Conservation (phyloP, 331 rosid genomes). For the Quercus lobata region DNA sequence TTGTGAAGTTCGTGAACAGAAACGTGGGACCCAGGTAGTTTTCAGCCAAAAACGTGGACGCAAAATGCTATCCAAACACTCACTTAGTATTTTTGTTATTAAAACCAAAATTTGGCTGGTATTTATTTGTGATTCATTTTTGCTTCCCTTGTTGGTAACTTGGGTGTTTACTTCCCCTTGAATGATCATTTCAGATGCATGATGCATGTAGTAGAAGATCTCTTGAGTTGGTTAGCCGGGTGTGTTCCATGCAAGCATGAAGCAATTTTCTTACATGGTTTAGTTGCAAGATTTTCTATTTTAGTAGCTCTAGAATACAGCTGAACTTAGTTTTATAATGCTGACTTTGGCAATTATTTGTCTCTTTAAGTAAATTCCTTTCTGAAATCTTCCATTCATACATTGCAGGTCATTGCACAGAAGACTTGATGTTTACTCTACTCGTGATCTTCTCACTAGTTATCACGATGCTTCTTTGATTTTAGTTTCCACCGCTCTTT, state of each 20-base stretch:
- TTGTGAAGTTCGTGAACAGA: too few species aligned
- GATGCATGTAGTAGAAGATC: not conserved
- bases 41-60: too few species aligned
- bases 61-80: too few species aligned
- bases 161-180: not conserved
- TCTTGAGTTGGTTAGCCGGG: not conserved
- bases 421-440: conserved; percentile 29
- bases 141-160: not conserved
- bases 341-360: not conserved
- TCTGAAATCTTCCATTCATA: not conserved
- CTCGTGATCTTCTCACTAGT: conserved; percentile 27
- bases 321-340: not conserved
- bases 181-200: not conserved
- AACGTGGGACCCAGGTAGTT: too few species aligned
- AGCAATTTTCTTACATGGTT: not conserved
- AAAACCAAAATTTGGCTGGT: too few species aligned
- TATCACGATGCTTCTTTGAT: conserved; percentile 9
- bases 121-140: not conserved
- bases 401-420: conserved; percentile 28
- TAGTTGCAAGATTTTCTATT: not conserved
- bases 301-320: not conserved
- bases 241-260: not conserved
- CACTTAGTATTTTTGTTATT: too few species aligned
- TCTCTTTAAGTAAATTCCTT: not conserved
- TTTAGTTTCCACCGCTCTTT: not conserved